phyloP scores from a whole-genome alignment of 345 rosid species.

The Eucalyptus cladocalyx region DNA sequence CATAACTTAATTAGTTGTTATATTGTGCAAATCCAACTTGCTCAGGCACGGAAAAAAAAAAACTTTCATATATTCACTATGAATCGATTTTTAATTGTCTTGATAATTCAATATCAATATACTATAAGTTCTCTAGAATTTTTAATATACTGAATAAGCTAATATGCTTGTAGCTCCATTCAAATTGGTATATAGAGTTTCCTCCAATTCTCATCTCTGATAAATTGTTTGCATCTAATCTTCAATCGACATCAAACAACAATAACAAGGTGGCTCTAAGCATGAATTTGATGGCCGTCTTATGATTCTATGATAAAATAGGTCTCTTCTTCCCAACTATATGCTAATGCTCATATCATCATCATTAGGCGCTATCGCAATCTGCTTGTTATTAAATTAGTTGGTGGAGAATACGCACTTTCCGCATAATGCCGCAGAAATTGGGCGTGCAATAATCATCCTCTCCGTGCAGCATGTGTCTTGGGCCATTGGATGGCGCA shows the following conservation, averaged over 20 bases:
- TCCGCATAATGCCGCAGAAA: neutral
- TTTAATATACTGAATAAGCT: neutral
- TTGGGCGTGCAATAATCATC: neutral
- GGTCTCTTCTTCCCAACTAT: neutral
- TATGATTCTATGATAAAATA: neutral
- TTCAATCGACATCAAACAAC: neutral
- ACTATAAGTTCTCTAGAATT: neutral
- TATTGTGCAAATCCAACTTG: neutral
- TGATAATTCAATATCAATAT: neutral
- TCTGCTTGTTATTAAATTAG: neutral
- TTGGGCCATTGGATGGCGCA: neutral
- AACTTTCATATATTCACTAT: neutral
- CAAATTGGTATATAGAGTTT: neutral
- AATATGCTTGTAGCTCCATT: neutral
- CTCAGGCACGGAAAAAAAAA: neutral
- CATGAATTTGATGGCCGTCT: neutral
- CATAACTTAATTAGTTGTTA: rapidly evolving
- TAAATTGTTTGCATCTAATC: rapidly evolving
- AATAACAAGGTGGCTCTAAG: neutral
- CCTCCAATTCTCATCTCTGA: neutral
- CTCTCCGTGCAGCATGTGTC: neutral
- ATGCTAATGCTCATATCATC: neutral
- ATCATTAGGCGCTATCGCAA: neutral
- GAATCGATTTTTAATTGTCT: neutral
- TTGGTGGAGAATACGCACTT: neutral